A percentile compares a stretch with the other conserved stretches of the same genome.
Evolutionary conservation across 352 stramenopile genomes (phyloP).

Genomic region (Phytophthora colocasiae): DNA sequence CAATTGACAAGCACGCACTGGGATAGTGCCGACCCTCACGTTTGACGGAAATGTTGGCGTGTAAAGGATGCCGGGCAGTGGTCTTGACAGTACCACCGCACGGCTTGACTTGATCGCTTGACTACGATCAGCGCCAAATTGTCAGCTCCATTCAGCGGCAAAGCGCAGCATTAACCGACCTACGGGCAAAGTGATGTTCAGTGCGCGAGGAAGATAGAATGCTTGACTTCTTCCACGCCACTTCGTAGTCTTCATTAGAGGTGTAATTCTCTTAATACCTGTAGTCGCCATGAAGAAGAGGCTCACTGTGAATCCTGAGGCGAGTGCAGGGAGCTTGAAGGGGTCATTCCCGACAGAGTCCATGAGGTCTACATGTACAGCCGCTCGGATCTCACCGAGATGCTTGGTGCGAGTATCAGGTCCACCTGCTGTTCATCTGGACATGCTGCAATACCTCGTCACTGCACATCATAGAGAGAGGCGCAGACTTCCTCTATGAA

Average conservation of each 20-base stretch:
- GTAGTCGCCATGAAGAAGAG: neutral
- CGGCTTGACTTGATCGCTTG: neutral
- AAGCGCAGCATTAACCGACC: neutral
- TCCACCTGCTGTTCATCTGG: too few relatives aligned
- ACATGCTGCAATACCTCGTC: too few relatives aligned
- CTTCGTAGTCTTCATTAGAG: neutral
- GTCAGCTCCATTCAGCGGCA: neutral
- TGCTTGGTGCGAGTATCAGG: neutral
- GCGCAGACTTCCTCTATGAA: too few relatives aligned
- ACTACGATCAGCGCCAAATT: neutral
- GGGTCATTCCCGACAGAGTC: neutral
- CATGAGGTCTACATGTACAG: neutral
- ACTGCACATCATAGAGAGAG: too few relatives aligned
- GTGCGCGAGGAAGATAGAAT: neutral
- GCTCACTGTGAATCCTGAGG: neutral
- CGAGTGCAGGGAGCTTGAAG: neutral
- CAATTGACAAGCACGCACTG: neutral
- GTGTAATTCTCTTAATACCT: too few relatives aligned
- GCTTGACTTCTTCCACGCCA: constrained; percentile 1
- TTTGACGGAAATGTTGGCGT: neutral
- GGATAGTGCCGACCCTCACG: neutral
- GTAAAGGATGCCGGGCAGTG: constrained; percentile 8
- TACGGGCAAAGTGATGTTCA: neutral
- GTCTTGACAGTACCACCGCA: constrained; percentile 2
- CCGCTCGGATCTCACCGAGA: neutral